Conservation (phyloP, 371 early-diverging fungal genomes). For the Quaeritorhiza haematococci region DNA sequence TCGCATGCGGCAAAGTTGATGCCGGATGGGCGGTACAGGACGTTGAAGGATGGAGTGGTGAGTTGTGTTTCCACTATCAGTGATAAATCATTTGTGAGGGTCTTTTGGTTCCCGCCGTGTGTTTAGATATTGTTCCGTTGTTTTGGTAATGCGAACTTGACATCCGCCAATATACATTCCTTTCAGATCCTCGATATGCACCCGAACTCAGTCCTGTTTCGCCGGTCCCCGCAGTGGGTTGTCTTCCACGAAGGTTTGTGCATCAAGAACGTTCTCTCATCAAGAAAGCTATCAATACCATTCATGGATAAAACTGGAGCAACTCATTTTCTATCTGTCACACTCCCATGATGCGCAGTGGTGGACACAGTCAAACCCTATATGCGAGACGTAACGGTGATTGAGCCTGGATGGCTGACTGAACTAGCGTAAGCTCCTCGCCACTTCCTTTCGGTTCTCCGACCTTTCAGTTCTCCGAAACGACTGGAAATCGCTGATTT, state of each 20-base stretch:
- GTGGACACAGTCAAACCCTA: constrained; percentile 68
- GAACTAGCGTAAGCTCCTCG: no score
- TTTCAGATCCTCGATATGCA: constrained; percentile 46
- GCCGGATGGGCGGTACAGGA: constrained; percentile 64
- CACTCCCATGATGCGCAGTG: constrained; percentile 27
- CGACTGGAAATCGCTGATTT: no score
- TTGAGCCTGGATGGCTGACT: constrained; percentile 65
- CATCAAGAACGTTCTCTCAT: neutral
- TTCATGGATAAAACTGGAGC: neutral
- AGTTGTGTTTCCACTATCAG: constrained; percentile 8
- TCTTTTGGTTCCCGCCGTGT: neutral
- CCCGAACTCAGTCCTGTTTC: constrained; percentile 71
- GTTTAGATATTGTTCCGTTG: neutral
- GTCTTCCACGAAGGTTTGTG: constrained; percentile 66
- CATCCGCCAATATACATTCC: neutral
- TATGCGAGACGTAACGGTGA: constrained; percentile 68
- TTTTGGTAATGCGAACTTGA: no score
- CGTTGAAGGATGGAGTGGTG: constrained; percentile 54
- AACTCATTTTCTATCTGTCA: no score
- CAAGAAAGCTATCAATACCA: neutral
- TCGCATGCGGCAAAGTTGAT: constrained; percentile 65
- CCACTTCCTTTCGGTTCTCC: no score
- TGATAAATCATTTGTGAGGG: neutral
- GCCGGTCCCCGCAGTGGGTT: constrained; percentile 69
- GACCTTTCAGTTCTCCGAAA: no score